Conservation (phyloP, 1,139 yeast genomes). For the Saccharomycopsis phalli region DNA sequence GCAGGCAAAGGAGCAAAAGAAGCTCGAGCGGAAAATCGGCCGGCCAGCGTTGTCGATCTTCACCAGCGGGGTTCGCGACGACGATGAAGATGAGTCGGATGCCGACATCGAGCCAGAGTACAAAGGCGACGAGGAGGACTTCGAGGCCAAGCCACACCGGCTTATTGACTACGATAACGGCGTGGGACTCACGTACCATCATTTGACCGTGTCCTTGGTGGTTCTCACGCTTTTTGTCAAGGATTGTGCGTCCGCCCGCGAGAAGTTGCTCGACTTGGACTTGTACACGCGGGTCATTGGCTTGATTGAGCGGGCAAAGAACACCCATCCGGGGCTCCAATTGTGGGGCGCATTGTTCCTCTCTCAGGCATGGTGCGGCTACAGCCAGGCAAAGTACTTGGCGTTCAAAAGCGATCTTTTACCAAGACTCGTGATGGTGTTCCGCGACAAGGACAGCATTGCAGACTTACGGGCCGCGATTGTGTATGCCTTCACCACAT, state of each 20-base stretch:
- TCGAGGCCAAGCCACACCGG: constrained; percentile 15
- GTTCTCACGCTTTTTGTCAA: constrained; percentile 18
- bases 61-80: background rate
- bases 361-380: constrained; percentile 17
- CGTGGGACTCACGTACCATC: constrained; percentile 15
- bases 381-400: constrained; percentile 13
- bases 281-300: constrained; percentile 12
- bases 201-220: constrained; percentile 17
- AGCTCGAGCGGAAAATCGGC: constrained; percentile 17
- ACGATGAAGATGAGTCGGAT: background rate
- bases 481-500: constrained; percentile 63
- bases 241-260: constrained; percentile 13
- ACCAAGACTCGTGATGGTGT: constrained; percentile 31
- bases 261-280: constrained; percentile 13
- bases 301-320: constrained; percentile 8
- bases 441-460: constrained; percentile 73
- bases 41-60: constrained; percentile 16
- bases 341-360: constrained; percentile 20
- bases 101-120: background rate
- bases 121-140: constrained; percentile 10
- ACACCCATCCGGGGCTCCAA: constrained; percentile 11
- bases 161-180: constrained; percentile 15
- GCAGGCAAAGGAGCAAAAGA: constrained; percentile 17
- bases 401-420: constrained; percentile 46
- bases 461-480: constrained; percentile 93